A percentile compares a stretch with the other conserved stretches of the same genome.
Evolutionary conservation across 164 flowering plant species (phyloP).

Genomic region (Akebia trifoliata): DNA sequence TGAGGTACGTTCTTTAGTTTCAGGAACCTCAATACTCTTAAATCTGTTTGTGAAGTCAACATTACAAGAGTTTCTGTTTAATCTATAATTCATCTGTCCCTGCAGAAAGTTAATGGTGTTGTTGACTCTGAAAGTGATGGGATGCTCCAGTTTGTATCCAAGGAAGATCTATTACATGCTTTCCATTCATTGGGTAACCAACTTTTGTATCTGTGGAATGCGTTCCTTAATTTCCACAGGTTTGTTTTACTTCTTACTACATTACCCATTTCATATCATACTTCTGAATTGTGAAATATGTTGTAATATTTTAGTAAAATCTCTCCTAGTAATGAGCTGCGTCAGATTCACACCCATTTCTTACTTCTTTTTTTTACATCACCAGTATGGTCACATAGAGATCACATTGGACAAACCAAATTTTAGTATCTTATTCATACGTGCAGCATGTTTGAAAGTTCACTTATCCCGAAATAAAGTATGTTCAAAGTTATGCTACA

Average conservation of each 20-base stretch:
- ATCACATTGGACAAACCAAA: no score
- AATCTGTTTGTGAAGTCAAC: background rate
- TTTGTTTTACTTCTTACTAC: conserved; percentile 21
- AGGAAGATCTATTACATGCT: conserved; percentile 36
- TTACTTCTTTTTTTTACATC: no score
- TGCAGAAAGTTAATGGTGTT: conserved; percentile 44
- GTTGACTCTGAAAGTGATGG: conserved; percentile 34
- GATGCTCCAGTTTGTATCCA: conserved; percentile 34
- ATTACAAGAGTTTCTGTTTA: background rate
- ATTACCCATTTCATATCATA: background rate
- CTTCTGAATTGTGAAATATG: background rate
- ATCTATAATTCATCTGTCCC: conserved; percentile 7
- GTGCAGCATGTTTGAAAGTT: no score
- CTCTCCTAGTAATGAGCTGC: no score
- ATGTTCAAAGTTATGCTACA: background rate
- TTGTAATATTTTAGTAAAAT: background rate
- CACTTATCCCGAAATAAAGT: no score
- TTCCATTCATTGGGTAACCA: conserved; percentile 63
- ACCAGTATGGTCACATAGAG: no score
- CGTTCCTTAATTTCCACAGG: conserved; percentile 85
- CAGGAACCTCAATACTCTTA: background rate
- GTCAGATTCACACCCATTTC: no score
- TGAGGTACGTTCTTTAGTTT: conserved; percentile 37
- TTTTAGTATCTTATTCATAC: no score
- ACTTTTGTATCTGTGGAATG: conserved; percentile 61